Conservation (phyloP, 2,329 filamentous ascomycete genomes). For the Aspergillus proliferans region DNA sequence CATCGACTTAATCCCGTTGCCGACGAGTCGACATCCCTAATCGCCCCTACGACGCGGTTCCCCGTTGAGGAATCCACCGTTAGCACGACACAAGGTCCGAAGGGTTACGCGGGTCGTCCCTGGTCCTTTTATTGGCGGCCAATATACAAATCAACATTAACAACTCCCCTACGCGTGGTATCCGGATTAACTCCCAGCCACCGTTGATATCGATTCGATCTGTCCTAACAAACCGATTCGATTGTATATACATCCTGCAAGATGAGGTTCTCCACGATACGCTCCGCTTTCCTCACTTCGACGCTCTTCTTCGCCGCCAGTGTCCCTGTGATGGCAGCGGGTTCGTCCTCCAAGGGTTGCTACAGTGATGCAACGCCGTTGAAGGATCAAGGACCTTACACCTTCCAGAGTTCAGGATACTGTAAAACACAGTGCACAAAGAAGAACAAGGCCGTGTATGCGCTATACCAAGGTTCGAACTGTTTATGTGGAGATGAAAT, state of each 20-base stretch:
- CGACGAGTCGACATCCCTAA: background rate
- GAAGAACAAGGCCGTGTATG: constrained; percentile 54
- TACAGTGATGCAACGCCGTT: constrained; percentile 45
- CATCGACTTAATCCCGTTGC: background rate
- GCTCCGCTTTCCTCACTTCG: constrained; percentile 19
- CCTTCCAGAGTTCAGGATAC: constrained; percentile 50
- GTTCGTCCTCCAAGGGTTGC: constrained; percentile 41
- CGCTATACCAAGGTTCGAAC: constrained; percentile 52
- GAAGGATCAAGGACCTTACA: constrained; percentile 42
- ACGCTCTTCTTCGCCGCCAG: constrained; percentile 19
- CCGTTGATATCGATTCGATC: background rate
- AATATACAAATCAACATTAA: background rate
- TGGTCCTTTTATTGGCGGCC: constrained; percentile 6
- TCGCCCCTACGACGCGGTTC: background rate
- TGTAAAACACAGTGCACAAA: constrained; percentile 49
- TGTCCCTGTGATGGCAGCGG: constrained; percentile 13
- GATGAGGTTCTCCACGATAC: constrained; percentile 24
- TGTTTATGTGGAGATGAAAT: constrained; percentile 71
- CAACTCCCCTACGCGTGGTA: background rate
- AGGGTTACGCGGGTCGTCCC: constrained; percentile 38
- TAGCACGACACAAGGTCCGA: constrained; percentile 2
- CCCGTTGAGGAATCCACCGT: background rate
- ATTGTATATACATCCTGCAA: constrained; percentile 6
- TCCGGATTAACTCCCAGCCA: background rate
- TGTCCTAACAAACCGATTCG: background rate